Percentiles rank a stretch among this genome's conserved stretches.
Evolutionary conservation across 441 rosid species (phyloP).

Genomic region (Omphalea diandra): DNA sequence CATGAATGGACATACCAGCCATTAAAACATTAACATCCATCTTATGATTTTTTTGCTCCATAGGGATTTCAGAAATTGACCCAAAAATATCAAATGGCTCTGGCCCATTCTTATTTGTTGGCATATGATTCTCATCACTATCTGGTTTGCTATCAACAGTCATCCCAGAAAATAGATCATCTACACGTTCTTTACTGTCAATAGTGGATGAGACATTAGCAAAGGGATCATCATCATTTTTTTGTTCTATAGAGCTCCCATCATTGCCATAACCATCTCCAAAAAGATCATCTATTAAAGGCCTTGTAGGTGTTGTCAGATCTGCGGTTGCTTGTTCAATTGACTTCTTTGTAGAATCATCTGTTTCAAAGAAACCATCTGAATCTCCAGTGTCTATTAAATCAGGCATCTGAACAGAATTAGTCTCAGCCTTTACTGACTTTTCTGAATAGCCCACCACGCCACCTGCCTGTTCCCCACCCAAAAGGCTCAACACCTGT

Average conservation of each 20-base stretch:
- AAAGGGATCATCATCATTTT: constrained; percentile 76
- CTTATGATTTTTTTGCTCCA: constrained; percentile 40
- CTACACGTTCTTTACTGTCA: constrained; percentile 47
- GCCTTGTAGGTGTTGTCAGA: constrained; percentile 36
- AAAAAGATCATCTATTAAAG: constrained; percentile 74
- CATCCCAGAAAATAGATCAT: constrained; percentile 89
- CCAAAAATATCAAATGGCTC: constrained; percentile 77
- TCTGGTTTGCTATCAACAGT: constrained; percentile 49
- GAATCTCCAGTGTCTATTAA: constrained; percentile 80
- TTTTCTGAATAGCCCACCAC: constrained; percentile 43
- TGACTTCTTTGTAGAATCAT: constrained; percentile 38
- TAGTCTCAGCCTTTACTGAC: constrained; percentile 44
- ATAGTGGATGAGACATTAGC: constrained; percentile 74
- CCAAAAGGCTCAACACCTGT: constrained; percentile 80
- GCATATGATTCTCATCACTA: constrained; percentile 34
- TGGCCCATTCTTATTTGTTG: constrained; percentile 31
- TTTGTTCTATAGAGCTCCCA: constrained; percentile 37
- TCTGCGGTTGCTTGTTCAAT: constrained; percentile 40
- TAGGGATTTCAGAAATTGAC: constrained; percentile 36
- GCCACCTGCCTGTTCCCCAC: constrained; percentile 46
- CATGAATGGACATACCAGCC: constrained; percentile 65
- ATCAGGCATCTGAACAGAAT: constrained; percentile 66
- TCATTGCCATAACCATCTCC: constrained; percentile 52
- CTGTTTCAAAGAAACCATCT: constrained; percentile 43
- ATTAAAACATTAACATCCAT: constrained; percentile 57